Evolutionary conservation across 805 yeast species (phyloP), one percentile per base, ranked within the genome.

Genomic region (Wickerhamiella slavikovae): DNA sequence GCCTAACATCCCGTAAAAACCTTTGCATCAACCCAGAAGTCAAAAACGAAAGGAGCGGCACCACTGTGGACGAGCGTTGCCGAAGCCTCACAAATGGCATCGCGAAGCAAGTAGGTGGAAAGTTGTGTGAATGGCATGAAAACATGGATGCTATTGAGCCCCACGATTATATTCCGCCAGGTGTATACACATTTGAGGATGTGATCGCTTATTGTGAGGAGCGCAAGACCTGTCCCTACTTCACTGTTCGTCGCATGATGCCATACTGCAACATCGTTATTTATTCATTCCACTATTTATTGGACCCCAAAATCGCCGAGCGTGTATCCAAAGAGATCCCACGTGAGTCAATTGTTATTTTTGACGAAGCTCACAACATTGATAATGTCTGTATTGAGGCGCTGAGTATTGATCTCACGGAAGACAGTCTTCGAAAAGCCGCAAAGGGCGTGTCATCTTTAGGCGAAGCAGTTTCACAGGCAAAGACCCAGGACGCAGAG

Each of bases 341-440:
- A 13, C 79, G 82, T 40, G 96, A 89, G 45, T 67, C 91, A 31
- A 89, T 89, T 35, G 76, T 89, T 37, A 91, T 89, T 23, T 89
- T 89, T 48, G 99, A 89, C 55, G 99, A 89, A 57, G 98, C 98
- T 28, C 99, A 89, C 52, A 89, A 89, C 54, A 89, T 89, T 33
- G 98, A 89, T 61, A 89, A 89, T 60, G 99, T 89, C 33, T 89
- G 99, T 57, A 89, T 89, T 34, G 99, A 89, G 51, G 78, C 96
- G 0, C 53, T 89, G 24, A 79, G 94, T 4, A 62, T 89, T 28
- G 96, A 89, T 47, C 56, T 89, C 38, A 89, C 95, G 0, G 93
- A 82, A 41, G 95, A 85, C 40, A 68, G 80, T 6, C 54, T 89
- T 36, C 73, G 82, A 43, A 61, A 71, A 39, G 98, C 98, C 0